Evolutionary conservation across 208 protist species (phyloP).

Genomic region (Kentomonas sorsogonicus): DNA sequence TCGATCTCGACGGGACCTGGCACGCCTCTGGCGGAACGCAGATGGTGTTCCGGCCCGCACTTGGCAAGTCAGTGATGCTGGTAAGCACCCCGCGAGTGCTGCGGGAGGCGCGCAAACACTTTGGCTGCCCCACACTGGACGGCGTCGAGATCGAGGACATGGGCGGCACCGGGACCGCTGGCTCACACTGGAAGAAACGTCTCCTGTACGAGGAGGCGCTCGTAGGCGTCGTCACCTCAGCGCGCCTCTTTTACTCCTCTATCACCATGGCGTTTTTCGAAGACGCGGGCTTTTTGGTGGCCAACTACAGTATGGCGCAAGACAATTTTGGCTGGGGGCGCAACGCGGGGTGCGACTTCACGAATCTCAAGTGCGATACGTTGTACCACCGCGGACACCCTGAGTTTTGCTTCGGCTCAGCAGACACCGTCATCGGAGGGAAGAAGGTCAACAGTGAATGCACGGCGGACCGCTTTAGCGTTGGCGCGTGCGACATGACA

Average conservation of each 20-base stretch:
- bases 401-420: constrained; percentile 54
- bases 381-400: constrained; percentile 6
- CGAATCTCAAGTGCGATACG: constrained; percentile 39
- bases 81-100: constrained; percentile 39
- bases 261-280: constrained; percentile 58
- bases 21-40: constrained; percentile 15
- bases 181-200: constrained; percentile 63
- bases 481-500: constrained; percentile 31
- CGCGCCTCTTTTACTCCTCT: constrained; percentile 30
- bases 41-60: constrained; percentile 16
- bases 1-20: constrained; percentile 10
- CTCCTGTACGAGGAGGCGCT: constrained; percentile 51
- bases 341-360: constrained; percentile 37
- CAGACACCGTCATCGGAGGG: not conserved
- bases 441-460: too few relatives aligned
- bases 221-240: constrained; percentile 30
- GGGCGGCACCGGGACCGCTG: constrained; percentile 35
- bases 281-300: constrained; percentile 44
- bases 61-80: constrained; percentile 24
- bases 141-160: constrained; percentile 56
- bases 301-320: constrained; percentile 41
- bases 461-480: constrained; percentile 24
- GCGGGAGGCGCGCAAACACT: constrained; percentile 32
- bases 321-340: constrained; percentile 34
- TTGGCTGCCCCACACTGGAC: constrained; percentile 40